Percentiles rank a stretch among this genome's conserved stretches.
phyloP scores from a whole-genome alignment of 2,329 filamentous ascomycete genomes.

The Apiospora pterosperma region DNA sequence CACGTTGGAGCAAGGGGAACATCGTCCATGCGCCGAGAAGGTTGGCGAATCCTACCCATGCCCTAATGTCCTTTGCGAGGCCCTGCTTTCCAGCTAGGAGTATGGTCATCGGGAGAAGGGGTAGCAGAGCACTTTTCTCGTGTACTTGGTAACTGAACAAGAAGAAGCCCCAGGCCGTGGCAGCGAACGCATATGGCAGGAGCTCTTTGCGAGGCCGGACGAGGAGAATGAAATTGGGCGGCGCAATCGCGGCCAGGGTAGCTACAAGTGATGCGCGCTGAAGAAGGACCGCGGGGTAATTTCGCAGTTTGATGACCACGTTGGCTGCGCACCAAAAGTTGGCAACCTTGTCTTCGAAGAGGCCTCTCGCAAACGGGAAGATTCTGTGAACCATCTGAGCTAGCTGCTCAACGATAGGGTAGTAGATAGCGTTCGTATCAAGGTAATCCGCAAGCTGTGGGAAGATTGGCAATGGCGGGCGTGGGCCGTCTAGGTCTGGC shows the following conservation, averaged over 20 bases:
- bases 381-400: slow-evolving; percentile 86
- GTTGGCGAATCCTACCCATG: slow-evolving; percentile 97
- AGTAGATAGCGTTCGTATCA: slow-evolving; percentile 65
- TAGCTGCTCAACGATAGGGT: slow-evolving; percentile 73
- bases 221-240: slow-evolving; percentile 78
- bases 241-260: slow-evolving; percentile 73
- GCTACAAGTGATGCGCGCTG: slow-evolving; percentile 72
- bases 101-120: slow-evolving; percentile 88
- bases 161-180: slow-evolving; percentile 95
- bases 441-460: slow-evolving; percentile 55
- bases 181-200: slow-evolving; percentile 75
- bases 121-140: slow-evolving; percentile 93
- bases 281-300: slow-evolving; percentile 67
- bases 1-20: slow-evolving; percentile 84
- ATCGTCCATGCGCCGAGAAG: slow-evolving; percentile 87
- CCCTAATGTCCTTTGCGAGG: slow-evolving; percentile 69
- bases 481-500: slow-evolving; percentile 54
- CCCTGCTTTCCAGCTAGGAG: slow-evolving; percentile 77
- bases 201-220: slow-evolving; percentile 72
- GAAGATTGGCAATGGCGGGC: slow-evolving; percentile 61
- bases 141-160: slow-evolving; percentile 97
- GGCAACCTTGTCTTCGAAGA: slow-evolving; percentile 98
- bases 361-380: slow-evolving; percentile 90
- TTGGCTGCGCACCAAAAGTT: slow-evolving; percentile 97
- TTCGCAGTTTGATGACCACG: slow-evolving; percentile 80